Percentiles rank a stretch among this genome's conserved stretches.
phyloP scores from a whole-genome alignment of 192 early-diverging fungal species.

The Coemansia sp. region DNA sequence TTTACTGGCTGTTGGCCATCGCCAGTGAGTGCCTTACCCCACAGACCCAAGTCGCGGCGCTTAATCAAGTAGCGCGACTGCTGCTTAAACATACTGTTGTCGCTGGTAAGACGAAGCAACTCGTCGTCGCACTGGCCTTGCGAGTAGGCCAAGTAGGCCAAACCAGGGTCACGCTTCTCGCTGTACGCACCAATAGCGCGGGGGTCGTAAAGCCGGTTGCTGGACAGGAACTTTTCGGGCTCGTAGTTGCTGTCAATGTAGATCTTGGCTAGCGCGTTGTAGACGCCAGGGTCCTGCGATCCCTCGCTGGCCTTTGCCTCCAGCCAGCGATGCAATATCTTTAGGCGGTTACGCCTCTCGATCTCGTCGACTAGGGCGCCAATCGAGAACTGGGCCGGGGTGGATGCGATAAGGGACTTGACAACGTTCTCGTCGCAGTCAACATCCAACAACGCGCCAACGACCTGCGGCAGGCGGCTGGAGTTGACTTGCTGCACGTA shows the following conservation, averaged over 20 bases:
- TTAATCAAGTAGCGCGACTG: constrained; percentile 96
- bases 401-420: constrained; percentile 85
- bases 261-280: constrained; percentile 98
- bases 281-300: constrained; percentile 85
- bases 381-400: constrained; percentile 80
- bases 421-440: constrained; percentile 96
- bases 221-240: constrained; percentile 88
- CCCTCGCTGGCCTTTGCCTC: constrained; percentile 88
- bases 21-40: constrained; percentile 74
- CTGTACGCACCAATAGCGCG: constrained; percentile 96
- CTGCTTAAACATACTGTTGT: constrained; percentile 99
- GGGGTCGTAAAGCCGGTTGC: constrained; percentile 80
- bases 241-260: constrained; percentile 99
- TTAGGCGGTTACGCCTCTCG: constrained; percentile 96
- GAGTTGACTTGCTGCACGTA: constrained; percentile 99
- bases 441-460: constrained; percentile 97
- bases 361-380: constrained; percentile 85
- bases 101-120: constrained; percentile 93
- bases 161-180: constrained; percentile 96
- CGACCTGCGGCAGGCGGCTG: constrained; percentile 87
- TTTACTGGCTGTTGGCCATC: constrained; percentile 68
- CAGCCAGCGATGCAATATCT: constrained; percentile 93
- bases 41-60: constrained; percentile 80
- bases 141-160: constrained; percentile 94
- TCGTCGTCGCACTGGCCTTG: constrained; percentile 94